These are phyloP conservation scores for Acanthochlamys bracteata DNA, from an alignment of 106 monocot species.

Conservation along the genomic window DNA sequence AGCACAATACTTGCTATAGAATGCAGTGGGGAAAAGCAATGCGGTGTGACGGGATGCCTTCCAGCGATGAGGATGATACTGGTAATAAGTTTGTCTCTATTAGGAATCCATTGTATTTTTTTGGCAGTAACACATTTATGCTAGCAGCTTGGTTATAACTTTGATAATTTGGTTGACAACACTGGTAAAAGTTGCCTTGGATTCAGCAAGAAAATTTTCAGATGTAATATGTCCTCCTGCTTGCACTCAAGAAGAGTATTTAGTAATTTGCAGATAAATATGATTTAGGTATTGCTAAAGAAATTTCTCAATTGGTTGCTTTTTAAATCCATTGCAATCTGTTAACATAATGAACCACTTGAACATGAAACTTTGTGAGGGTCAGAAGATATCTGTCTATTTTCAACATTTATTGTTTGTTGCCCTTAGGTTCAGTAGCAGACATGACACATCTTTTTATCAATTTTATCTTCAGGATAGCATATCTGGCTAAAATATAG, in stretches of 20 bases:
- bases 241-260: too few relatives aligned
- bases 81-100: constrained; percentile 9
- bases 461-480: constrained; percentile 1
- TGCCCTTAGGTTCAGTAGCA: background rate
- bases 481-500: constrained; percentile 11
- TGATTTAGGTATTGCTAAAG: too few relatives aligned
- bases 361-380: background rate
- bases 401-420: background rate
- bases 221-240: too few relatives aligned
- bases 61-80: constrained; percentile 44
- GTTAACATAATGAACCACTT: too few relatives aligned
- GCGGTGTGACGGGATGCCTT: constrained; percentile 57
- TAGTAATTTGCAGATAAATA: too few relatives aligned
- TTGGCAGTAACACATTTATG: too few relatives aligned
- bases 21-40: constrained; percentile 84
- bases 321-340: too few relatives aligned
- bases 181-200: too few relatives aligned
- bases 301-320: too few relatives aligned
- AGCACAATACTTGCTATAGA: constrained; percentile 79
- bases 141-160: too few relatives aligned
- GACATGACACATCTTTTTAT: constrained; percentile 1
- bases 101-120: background rate
- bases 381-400: background rate
- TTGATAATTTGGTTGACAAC: too few relatives aligned
- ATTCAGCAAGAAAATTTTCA: too few relatives aligned